Conservation (phyloP, 2,329 filamentous ascomycete species). For the Stachybotrys chartarum region DNA sequence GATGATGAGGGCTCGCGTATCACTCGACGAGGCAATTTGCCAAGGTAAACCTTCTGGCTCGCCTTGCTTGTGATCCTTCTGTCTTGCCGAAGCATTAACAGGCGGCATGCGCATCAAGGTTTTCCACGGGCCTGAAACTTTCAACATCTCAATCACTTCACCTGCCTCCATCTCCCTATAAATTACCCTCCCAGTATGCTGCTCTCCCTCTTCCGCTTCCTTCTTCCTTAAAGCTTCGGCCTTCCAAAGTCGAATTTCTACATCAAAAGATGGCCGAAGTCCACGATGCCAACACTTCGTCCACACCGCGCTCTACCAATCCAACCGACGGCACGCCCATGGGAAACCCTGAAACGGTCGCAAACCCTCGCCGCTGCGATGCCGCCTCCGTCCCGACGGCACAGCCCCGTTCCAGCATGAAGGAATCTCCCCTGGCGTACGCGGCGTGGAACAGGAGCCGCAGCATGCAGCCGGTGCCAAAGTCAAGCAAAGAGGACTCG, state of each 20-base stretch:
- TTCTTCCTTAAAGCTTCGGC: neutral
- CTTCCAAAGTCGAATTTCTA: neutral
- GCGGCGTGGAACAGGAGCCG: neutral
- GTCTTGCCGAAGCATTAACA: neutral
- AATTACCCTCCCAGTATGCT: neutral
- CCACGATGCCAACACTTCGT: no score
- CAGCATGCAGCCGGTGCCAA: neutral
- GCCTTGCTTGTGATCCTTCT: neutral
- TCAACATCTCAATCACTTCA: neutral
- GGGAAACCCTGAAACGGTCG: no score
- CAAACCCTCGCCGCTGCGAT: no score
- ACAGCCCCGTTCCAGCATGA: no score
- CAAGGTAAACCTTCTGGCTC: neutral
- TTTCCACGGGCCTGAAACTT: neutral
- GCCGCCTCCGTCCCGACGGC: no score
- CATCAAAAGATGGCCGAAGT: no score
- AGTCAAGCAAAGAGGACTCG: no score
- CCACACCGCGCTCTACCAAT: no score
- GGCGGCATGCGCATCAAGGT: neutral
- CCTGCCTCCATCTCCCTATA: neutral
- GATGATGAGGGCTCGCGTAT: no score
- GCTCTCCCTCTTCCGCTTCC: neutral
- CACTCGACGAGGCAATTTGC: no score
- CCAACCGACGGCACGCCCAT: no score
- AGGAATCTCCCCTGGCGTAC: no score